These are phyloP conservation scores for Ustilago tritici DNA, from an alignment of 1,284 basidiomycete genomes.

Conservation along the genomic window DNA sequence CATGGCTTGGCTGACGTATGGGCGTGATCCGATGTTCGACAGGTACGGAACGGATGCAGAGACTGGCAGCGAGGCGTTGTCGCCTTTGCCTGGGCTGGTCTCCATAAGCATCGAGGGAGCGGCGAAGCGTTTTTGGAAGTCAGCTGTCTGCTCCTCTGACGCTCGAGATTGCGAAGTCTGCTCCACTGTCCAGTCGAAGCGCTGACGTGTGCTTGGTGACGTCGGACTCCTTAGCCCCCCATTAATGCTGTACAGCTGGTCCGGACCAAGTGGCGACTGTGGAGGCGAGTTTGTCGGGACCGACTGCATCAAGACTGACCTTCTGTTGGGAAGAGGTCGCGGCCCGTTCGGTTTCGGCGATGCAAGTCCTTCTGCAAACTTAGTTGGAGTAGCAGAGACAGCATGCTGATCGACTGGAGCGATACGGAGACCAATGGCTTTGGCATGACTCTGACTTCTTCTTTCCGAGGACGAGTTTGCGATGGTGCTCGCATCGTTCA, in stretches of 20 bases:
- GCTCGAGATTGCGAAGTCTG: not conserved
- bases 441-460: conserved; percentile 10
- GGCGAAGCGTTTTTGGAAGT: not conserved
- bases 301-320: conserved; percentile 33
- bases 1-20: conserved; percentile 32
- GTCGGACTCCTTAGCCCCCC: conserved; percentile 11
- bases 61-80: conserved; percentile 8
- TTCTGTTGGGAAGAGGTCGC: conserved; percentile 26
- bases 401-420: conserved; percentile 1
- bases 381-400: not conserved
- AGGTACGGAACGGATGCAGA: conserved; percentile 18
- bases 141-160: conserved; percentile 8
- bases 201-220: conserved; percentile 3
- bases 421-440: conserved; percentile 14
- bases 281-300: conserved; percentile 18
- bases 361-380: conserved; percentile 4
- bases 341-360: conserved; percentile 37
- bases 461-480: conserved; percentile 1
- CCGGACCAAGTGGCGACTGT: conserved; percentile 15
- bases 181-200: conserved; percentile 7
- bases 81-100: not conserved
- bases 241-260: conserved; percentile 1
- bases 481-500: not conserved
- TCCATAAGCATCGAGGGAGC: not conserved
- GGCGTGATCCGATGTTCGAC: not conserved